Base-by-base conservation (phyloP, 2,329 filamentous ascomycete genomes). In the Penicillium griseofulvum region DNA sequence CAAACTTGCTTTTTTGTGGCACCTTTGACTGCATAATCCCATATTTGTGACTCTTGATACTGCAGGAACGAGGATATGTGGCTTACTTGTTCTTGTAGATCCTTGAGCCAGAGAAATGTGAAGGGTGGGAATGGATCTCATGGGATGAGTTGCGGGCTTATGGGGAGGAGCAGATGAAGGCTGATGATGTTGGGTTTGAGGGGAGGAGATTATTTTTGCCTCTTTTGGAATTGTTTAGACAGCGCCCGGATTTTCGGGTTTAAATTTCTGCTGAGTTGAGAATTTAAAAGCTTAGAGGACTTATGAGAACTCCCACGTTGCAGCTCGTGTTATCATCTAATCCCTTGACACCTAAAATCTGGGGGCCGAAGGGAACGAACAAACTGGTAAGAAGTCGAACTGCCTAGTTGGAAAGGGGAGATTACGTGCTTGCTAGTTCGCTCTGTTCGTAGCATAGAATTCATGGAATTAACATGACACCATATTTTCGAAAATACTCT, bases 31-130 rank as follows among this genome's bases (percentile, higher is more conserved):
- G 33, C 14, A 19, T 39, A 49, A 41, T 19, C 16, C 5, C 28
- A 6, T n/a, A 17, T 12, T 17, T 17, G 7, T 22, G 36, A 10
- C n/a, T 39, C 7, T 14, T 2, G n/a, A 45, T 24, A 5, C 6
- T 26, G 10, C n/a, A 49, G 16, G 7, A n/a, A 41, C 6, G 3
- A 11, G 12, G 19, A 45, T 24, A 51, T 2, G 6, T 29, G 14
- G 49, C 52, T 51, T 22, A 57, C 46, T 33, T 24, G 22, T 34
- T 19, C 19, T 11, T 26, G 6, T 55, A 66, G 56, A 37, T 72
- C 19, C 49, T 70, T 60, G 80, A 83, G 58, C 77, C 79, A 0
- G 69, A 82, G 2, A 85, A 84, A 66, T 85, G 83, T 61, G 76
- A 76, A 5, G 72, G 70, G 0, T 85, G 83, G 83, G 70, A 79